Evolutionary conservation across 2,329 filamentous ascomycete species (phyloP), one percentile per base, ranked within the genome.

Genomic region (Trichophyton simii): DNA sequence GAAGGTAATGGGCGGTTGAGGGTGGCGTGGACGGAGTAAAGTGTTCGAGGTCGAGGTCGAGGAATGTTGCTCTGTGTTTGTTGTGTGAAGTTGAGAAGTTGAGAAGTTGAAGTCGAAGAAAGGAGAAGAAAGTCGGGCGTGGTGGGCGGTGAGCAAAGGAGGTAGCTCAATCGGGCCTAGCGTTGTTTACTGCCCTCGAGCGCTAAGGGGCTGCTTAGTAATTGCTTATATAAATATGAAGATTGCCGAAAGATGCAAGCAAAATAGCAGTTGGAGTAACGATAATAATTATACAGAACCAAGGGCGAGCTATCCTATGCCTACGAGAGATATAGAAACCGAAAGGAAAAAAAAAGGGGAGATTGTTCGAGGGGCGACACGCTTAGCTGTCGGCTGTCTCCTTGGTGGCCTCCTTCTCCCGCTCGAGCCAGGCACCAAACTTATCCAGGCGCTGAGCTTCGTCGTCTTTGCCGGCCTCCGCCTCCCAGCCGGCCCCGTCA

Each of bases 381-480:
- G 18, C 6, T 20, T 48, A 48, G 44, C 44, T 48, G 20, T 22
- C 44, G 9, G 9, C 34, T 20, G n/a, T 13, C 44, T 18, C 6
- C 20, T 22, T 22, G 20, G 18, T 25, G n/a, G 18, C 44, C 18
- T 11, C 31, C 55, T 58, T 41, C 55, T 58, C 67, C 31, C 62
- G 63, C 61, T 68, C 67, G 38, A 80, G 65, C 76, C 77, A 79
- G 7, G 73, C 72, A n/a, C 77, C 78, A 68, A 79, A 80, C 60
- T 76, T 72, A 55, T 80, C 77, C 57, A 81, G 67, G 3, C 78
- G 72, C 62, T 73, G 64, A 6, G 65, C 67, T 65, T 76, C 77
- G 58, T 79, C 77, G 36, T 79, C 75, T 9, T 73, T 70, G 2
- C 71, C 71, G 18, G 74, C 68, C 25, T 76, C 75, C 36, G 70